A percentile compares a stretch with the other conserved stretches of the same genome.
These are phyloP conservation scores for Aureobasidium sp. DNA, from an alignment of 2,329 filamentous ascomycete species.

Conservation along the genomic window DNA sequence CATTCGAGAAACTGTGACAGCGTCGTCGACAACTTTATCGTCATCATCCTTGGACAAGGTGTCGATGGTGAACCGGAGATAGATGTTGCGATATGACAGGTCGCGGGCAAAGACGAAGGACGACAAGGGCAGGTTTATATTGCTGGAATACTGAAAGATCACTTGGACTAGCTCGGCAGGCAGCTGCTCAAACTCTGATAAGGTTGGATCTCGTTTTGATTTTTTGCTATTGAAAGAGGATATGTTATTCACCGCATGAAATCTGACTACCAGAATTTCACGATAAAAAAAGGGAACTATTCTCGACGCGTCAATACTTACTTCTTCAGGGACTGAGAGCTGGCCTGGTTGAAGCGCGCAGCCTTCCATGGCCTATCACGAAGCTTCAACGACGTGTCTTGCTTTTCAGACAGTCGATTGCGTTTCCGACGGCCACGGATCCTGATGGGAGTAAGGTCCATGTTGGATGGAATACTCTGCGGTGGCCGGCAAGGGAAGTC, in stretches of 20 bases:
- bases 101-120: constrained; percentile 25
- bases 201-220: constrained; percentile 8
- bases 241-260: constrained; percentile 16
- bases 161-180: constrained; percentile 31
- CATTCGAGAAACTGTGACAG: constrained; percentile 23
- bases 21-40: neutral
- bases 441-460: constrained; percentile 27
- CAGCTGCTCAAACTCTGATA: constrained; percentile 28
- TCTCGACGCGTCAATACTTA: constrained; percentile 8
- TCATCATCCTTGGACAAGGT: constrained; percentile 19
- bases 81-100: constrained; percentile 27
- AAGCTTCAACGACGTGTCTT: neutral
- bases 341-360: constrained; percentile 15
- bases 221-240: constrained; percentile 11
- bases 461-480: constrained; percentile 11
- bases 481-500: neutral
- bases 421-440: constrained; percentile 26
- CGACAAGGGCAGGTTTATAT: constrained; percentile 27
- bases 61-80: constrained; percentile 24
- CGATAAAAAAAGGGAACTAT: constrained; percentile 1
- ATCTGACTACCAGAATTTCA: constrained; percentile 11
- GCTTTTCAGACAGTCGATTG: neutral
- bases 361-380: constrained; percentile 10
- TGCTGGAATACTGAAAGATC: constrained; percentile 29
- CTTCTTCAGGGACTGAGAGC: constrained; percentile 11